Percentiles rank a stretch among this genome's conserved stretches.
Evolutionary conservation across 371 early-diverging fungal species (phyloP).

Genomic region (Phascolomyces articulosus): DNA sequence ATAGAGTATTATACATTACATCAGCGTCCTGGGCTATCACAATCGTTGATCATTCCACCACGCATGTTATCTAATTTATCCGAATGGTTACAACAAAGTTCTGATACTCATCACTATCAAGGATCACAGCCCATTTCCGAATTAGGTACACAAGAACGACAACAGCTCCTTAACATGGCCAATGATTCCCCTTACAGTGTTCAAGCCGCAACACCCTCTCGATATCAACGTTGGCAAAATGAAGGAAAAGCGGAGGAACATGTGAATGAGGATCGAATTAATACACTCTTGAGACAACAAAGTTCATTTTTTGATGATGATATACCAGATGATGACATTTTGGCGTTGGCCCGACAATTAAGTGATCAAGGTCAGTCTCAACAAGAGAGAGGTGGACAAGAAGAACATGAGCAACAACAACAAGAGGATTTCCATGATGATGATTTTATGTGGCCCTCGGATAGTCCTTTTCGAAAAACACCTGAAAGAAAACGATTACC

Average conservation of each 20-base stretch:
- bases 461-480: neutral
- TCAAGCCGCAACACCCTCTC: slow-evolving; percentile 24
- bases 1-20: slow-evolving; percentile 15
- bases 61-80: neutral
- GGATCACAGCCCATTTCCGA: neutral
- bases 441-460: neutral
- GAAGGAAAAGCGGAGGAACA: slow-evolving; percentile 4
- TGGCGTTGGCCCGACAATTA: neutral
- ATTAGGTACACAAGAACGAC: neutral
- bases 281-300: slow-evolving; percentile 7
- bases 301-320: slow-evolving; percentile 18
- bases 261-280: slow-evolving; percentile 19
- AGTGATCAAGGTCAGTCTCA: neutral
- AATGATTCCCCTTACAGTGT: slow-evolving; percentile 9
- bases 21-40: neutral
- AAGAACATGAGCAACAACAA: neutral
- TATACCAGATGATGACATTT: slow-evolving; percentile 8
- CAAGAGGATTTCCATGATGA: slow-evolving; percentile 11
- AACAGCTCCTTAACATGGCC: neutral
- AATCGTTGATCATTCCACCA: neutral
- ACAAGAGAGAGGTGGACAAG: slow-evolving; percentile 16
- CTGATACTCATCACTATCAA: neutral
- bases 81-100: neutral
- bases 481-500: neutral
- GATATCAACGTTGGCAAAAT: slow-evolving; percentile 11